Evolutionary conservation across 306 rosid species (phyloP), one percentile per base, ranked within the genome.

Genomic region (Mimosa bimucronata): DNA sequence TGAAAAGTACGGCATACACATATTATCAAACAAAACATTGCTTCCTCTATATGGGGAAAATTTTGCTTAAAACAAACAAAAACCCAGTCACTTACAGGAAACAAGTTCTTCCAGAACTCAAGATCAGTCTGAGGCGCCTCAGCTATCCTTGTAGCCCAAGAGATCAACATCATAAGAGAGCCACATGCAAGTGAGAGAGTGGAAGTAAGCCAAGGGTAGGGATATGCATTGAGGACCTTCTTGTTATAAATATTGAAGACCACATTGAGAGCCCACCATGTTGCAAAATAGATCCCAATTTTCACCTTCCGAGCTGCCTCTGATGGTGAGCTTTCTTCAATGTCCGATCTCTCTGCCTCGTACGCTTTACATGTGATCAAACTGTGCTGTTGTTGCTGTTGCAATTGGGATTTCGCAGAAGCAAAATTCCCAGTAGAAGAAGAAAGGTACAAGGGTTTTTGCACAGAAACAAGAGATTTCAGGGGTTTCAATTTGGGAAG

Each of bases 201-300:
- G 66, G 98, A 95, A 64, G 98, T 95, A 52, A 95, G 87, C 98
- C 98, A 95, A 31, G 98, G 98, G 82, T 83, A 95, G 1, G 98
- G 98, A 81, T 86, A 95, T 2, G 98, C 98, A 81, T 95, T 95
- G 92, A 95, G 77, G 42, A 95, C 98, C 88, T 95, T 95, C 97
- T 95, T 95, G 85, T 95, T 95, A 78, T 95, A 92, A 67, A 95
- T 95, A 83, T 95, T 95, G 85, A 95, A 95, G 10, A 95, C 98
- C 71, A 95, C 98, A 72, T 95, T 95, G 89, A 95, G 77, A 77
- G 92, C 92, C 98, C 98, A 95, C 98, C 98, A 95, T 26, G 92
- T 88, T 40, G 98, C 98, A 67, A 95, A 95, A 45, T 95, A 95
- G 16, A 90, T 44, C 31, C 98, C 98, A 78, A 95, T 95, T 83